Evolutionary conservation across 257 asterid species (phyloP), one percentile per base, ranked within the genome.

Genomic region (Schizonepeta tenuifolia): DNA sequence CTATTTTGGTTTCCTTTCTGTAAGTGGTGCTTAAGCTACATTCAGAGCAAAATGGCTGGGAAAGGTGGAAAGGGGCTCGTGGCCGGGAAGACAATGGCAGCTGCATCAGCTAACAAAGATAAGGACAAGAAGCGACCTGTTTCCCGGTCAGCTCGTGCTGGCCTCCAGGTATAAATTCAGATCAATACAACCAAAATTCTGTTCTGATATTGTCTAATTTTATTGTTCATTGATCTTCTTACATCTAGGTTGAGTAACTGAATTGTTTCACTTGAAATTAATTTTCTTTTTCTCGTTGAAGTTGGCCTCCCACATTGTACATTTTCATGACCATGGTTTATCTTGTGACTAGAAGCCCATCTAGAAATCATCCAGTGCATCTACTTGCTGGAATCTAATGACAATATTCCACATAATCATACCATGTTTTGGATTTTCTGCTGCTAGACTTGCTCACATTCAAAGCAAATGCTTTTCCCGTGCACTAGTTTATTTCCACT

Each of bases 41-140:
- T 15, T 8, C 36, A 53, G 44, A 59, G 65, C 9, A 60, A 65
- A 67, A 93, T 93, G 98, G 98, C 98, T 40, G 98, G 98, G 61
- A 93, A 93, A 82, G 98, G 98, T 55, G 98, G 98, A 47, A 93
- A 93, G 79, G 98, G 98, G 33, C 96, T 93, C 7, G 84, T 93
- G 51, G 98, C 98, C 7, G 97, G 95, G 54, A 93, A 93, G 86
- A 93, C 98, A n/a, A 87, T 87, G 50, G 97, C 98, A 8, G 88
- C 92, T 15, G 88, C 89, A 9, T 85, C 90, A 11, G 96, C 92
- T 36, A 88, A 74, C 90, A 90, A 93, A 80, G 98, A 92, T 9
- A 92, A 92, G 80, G 92, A 83, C 78, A 93, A 93, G 85, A 93
- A 93, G 71, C 81, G 87, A 50, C 95, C 98, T 0, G 75, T 85